Evolutionary conservation across 192 early-diverging fungal genomes (phyloP), one percentile per base, ranked within the genome.

Genomic region (Chytriomyces sp.): DNA sequence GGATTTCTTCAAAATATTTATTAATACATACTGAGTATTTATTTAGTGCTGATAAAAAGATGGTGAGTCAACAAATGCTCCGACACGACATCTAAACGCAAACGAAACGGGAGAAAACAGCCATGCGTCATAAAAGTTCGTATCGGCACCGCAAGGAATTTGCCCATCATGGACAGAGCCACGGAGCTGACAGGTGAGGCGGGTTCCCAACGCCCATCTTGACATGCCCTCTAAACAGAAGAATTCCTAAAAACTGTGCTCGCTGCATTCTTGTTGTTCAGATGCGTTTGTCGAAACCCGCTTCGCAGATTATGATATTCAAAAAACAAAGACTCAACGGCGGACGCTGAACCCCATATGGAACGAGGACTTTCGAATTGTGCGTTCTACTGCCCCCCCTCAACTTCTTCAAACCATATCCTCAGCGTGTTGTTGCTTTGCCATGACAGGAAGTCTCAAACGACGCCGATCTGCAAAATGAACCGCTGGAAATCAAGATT

Each of bases 221-320:
- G 43, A 35, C 28, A 35, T 35, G 28, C 28, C 28, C 2, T 1
- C 74, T 18, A 81, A 0, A 5, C 28, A 35, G 28, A 35, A 35
- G 28, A 35, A 35, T 35, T 35, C 28, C 28, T 77, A 48, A 45
- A 45, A 4, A 2, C 43, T 35, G 44, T 81, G 46, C 49, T 80
- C 28, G 9, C 10, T 84, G 10, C 18, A 18, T 68, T 77, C 20
- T 82, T 46, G 5, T 18, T 50, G n/a, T 35, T 20, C 64, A 83
- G 93, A 94, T 78, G 93, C 93, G n/a, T 94, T 92, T 64, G 93
- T 93, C 20, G 93, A 94, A 72, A 84, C 92, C 49, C 86, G 86
- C 72, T 93, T 94, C 75, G 89, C 88, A 8, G 90, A 92, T 74
- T 89, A 89, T 75, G 92, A 94, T 45, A 80, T 82, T 5, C 77